A percentile compares a stretch with the other conserved stretches of the same genome.
phyloP scores from a whole-genome alignment of 169 alveolate genomes.

The Babesia caballi region DNA sequence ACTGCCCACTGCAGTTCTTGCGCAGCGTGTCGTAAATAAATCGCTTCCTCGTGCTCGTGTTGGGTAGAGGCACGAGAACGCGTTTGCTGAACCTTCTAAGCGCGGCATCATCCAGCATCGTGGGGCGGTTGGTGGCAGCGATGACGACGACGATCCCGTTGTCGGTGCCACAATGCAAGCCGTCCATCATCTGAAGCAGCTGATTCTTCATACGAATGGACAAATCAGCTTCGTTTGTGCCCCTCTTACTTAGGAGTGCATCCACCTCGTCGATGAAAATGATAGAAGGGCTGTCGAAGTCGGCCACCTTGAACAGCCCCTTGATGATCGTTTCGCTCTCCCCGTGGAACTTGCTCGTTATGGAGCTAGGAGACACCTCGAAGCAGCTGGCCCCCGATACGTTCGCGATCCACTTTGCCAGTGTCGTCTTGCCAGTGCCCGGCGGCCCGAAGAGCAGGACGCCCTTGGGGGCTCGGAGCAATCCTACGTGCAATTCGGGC shows the following conservation, averaged over 20 bases:
- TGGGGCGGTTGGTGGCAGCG: conserved; percentile 94
- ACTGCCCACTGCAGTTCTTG: conserved; percentile 73
- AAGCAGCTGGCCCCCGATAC: conserved; percentile 88
- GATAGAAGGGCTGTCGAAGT: conserved; percentile 85
- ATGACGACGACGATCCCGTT: conserved; percentile 80
- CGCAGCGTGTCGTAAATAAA: conserved; percentile 79
- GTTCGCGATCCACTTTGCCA: conserved; percentile 91
- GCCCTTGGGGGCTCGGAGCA: conserved; percentile 85
- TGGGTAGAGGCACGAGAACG: conserved; percentile 90
- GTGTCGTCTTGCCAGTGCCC: conserved; percentile 86
- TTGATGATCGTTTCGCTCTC: conserved; percentile 90
- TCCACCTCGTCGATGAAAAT: conserved; percentile 94
- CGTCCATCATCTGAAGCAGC: conserved; percentile 90
- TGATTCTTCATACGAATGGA: conserved; percentile 90
- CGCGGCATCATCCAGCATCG: conserved; percentile 93
- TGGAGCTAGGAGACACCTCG: conserved; percentile 89
- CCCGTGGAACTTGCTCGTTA: conserved; percentile 90
- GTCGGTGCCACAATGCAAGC: conserved; percentile 83
- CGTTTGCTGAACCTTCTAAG: conserved; percentile 89
- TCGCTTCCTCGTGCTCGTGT: conserved; percentile 80
- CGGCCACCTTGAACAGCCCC: conserved; percentile 87
- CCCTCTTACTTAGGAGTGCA: conserved; percentile 85
- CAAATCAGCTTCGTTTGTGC: conserved; percentile 87
- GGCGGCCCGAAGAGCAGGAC: conserved; percentile 86
- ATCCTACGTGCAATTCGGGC: conserved; percentile 84